Base-by-base conservation (phyloP, 2,329 filamentous ascomycete genomes). In the Parafenestella ontariensis region DNA sequence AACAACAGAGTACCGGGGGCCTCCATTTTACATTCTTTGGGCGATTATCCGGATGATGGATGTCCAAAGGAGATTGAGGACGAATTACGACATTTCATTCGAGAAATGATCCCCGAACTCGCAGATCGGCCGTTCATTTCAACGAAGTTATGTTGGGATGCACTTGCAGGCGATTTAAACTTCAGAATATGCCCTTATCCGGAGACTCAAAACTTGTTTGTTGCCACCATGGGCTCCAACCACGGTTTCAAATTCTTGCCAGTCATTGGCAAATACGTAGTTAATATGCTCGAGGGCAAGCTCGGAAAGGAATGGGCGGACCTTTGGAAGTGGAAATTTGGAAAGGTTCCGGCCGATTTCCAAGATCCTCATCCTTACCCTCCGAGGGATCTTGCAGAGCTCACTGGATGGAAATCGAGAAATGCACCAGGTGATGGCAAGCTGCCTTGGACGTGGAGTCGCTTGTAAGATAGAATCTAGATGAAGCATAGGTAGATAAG, bases 181-280 rank as follows among this genome's bases (percentile, higher is more conserved):
- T 46, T 52, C 24, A 28, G 41, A 23, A 73, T 85, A 20, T 77
- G 81, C 46, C 74, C 74, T 47, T 77, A 82, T 33, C 81, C 81
- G 0, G 61, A 52, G 2, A 77, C 74, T 49, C 54, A 66, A 40
- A 59, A 70, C 17, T 65, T 87, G 0, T 80, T 85, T 62, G 75
- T 86, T 0, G 83, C 83, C 2, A 85, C 84, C 0, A 84, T 82
- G 1, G 85, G 85, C 0, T 82, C 78, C 41, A 83, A 83, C 0
- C 84, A 86, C 65, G 84, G 75, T 0, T 86, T 85, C 66, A 86
- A 85, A 54, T 85, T 82, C 54, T 64, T 84, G 24, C 83, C 83
- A 0, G 79, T 79, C 6, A 74, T 86, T 47, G 83, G 83, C 2
- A 77, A 78, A 34, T 78, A 76, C 61, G 78, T 85, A 6, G 80